phyloP scores from a whole-genome alignment of 2,329 filamentous ascomycete genomes.

The Sporothrix brunneoviolacea region DNA sequence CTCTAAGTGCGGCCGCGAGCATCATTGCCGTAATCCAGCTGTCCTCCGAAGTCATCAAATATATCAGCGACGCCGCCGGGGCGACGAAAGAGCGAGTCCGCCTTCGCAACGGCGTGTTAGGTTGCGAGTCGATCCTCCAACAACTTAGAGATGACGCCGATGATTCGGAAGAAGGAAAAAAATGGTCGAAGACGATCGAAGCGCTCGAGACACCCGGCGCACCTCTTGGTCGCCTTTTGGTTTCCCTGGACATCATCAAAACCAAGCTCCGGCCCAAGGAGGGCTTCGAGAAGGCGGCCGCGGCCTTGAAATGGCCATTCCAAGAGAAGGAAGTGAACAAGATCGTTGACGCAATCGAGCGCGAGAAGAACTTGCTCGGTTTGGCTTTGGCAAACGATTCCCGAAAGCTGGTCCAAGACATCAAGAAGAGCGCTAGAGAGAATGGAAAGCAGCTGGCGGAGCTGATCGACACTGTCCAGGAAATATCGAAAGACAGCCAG shows the following conservation, averaged over 20 bases:
- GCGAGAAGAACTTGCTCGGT: conserved; percentile 11
- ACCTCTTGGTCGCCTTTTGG: conserved; percentile 11
- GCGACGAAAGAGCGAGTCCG: neutral
- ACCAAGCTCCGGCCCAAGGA: conserved; percentile 5
- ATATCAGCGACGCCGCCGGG: conserved; percentile 12
- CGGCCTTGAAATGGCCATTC: conserved; percentile 19
- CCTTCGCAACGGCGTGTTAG: neutral
- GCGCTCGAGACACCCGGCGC: conserved; percentile 18
- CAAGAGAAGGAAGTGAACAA: conserved; percentile 21
- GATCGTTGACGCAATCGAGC: conserved; percentile 12
- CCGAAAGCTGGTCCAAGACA: neutral
- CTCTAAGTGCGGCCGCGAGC: conserved; percentile 17
- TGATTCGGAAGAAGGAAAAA: conserved; percentile 17
- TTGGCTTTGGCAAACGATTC: neutral
- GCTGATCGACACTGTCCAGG: neutral
- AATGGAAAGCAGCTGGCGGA: neutral
- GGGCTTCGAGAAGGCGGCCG: conserved; percentile 8
- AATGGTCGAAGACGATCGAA: conserved; percentile 20
- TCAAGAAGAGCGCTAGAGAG: neutral
- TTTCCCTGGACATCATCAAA: neutral
- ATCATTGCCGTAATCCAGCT: conserved; percentile 21
- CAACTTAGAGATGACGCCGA: conserved; percentile 19
- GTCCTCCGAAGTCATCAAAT: conserved; percentile 17
- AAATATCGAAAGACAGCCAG: neutral
- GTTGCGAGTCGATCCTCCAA: conserved; percentile 18